Percentiles rank a stretch among this genome's conserved stretches.
phyloP scores from a whole-genome alignment of 2,329 filamentous ascomycete genomes.

The Pestalotiopsis fici region DNA sequence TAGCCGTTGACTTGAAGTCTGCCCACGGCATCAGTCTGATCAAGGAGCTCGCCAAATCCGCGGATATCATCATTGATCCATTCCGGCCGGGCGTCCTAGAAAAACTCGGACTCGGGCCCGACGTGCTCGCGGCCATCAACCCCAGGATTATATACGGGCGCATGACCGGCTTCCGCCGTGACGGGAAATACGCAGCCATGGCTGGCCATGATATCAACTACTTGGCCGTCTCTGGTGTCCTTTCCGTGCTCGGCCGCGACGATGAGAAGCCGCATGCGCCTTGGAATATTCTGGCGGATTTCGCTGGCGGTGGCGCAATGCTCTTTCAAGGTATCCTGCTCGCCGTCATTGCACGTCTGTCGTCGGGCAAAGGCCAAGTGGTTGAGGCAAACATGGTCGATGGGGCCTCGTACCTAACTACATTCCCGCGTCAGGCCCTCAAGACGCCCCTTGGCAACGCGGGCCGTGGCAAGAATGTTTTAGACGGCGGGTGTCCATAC shows the following conservation, averaged over 20 bases:
- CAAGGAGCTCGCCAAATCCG: conserved; percentile 59
- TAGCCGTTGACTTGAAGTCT: conserved; percentile 78
- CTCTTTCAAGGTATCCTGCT: conserved; percentile 82
- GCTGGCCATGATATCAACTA: conserved; percentile 97
- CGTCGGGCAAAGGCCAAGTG: conserved; percentile 75
- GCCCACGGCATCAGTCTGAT: conserved; percentile 64
- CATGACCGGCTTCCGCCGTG: conserved; percentile 86
- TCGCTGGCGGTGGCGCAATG: conserved; percentile 83
- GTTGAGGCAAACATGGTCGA: conserved; percentile 98
- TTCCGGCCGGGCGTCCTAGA: conserved; percentile 92
- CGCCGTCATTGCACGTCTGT: conserved; percentile 68
- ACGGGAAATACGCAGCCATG: conserved; percentile 84
- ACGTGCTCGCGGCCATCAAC: conserved; percentile 66
- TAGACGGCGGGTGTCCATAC: conserved; percentile 85
- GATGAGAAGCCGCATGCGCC: conserved; percentile 76
- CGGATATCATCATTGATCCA: conserved; percentile 88
- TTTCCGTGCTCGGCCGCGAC: conserved; percentile 73
- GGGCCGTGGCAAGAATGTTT: conserved; percentile 71
- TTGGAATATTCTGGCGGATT: conserved; percentile 84
- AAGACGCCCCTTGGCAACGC: conserved; percentile 64
- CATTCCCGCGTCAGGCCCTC: conserved; percentile 70
- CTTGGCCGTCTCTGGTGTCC: conserved; percentile 80
- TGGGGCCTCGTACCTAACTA: conserved; percentile 76
- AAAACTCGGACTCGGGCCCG: conserved; percentile 75
- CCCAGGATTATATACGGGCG: conserved; percentile 78